These are phyloP conservation scores for Salvia splendens DNA, from an alignment of 257 asterid species.

Conservation along the genomic window DNA sequence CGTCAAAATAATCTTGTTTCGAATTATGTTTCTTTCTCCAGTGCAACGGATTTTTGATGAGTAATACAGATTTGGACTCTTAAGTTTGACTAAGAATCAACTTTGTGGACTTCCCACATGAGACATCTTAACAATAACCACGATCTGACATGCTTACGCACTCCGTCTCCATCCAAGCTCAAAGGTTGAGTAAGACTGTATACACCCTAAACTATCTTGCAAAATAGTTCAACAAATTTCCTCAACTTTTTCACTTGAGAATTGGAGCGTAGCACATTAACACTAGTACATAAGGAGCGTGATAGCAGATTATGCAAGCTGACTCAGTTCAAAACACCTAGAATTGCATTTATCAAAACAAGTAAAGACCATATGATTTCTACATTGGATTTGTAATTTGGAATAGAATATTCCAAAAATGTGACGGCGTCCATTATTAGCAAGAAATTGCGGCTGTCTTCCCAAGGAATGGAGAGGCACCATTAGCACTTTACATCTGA, in stretches of 20 bases:
- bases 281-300: not conserved
- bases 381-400: constrained; percentile 8
- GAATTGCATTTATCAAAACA: not conserved
- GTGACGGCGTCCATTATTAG: constrained; percentile 9
- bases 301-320: constrained; percentile 4
- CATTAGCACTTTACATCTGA: constrained; percentile 18
- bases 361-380: not conserved
- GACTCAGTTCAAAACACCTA: not conserved
- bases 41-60: not conserved
- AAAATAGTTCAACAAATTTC: constrained; percentile 1
- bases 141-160: not conserved
- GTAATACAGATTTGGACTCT: constrained; percentile 14
- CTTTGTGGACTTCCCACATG: constrained; percentile 2
- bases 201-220: constrained; percentile 9
- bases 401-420: not conserved
- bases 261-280: not conserved
- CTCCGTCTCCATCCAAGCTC: not conserved
- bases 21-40: not conserved
- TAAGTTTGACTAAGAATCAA: constrained; percentile 10
- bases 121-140: constrained; percentile 3
- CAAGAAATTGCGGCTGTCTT: constrained; percentile 7
- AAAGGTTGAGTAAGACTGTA: not conserved
- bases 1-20: not conserved
- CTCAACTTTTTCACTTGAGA: not conserved
- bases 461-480: constrained; percentile 6